A percentile compares a stretch with the other conserved stretches of the same genome.
phyloP scores from a whole-genome alignment of 2,329 filamentous ascomycete species.

The Aureobasidium namibiae region DNA sequence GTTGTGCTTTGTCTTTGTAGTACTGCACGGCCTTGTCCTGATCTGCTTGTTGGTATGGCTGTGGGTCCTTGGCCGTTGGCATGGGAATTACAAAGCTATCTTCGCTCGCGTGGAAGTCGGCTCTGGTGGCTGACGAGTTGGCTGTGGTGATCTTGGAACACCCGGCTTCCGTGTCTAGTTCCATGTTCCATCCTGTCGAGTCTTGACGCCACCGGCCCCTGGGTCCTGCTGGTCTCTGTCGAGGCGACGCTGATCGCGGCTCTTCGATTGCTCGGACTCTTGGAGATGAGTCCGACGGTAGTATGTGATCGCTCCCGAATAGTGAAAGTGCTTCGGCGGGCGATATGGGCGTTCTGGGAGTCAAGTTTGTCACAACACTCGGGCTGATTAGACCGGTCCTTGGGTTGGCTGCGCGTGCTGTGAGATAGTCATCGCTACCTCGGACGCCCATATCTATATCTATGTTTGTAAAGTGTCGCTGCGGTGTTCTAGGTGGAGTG shows the following conservation, averaged over 20 bases:
- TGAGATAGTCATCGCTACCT: slow-evolving; percentile 30
- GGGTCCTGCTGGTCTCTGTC: background rate
- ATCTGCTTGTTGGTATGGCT: slow-evolving; percentile 25
- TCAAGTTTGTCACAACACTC: slow-evolving; percentile 18
- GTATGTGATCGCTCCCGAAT: slow-evolving; percentile 11
- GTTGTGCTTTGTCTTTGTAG: slow-evolving; percentile 21
- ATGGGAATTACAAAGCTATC: slow-evolving; percentile 26
- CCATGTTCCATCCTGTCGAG: slow-evolving; percentile 18
- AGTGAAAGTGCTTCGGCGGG: slow-evolving; percentile 24
- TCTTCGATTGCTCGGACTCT: background rate
- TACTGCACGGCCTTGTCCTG: slow-evolving; percentile 26
- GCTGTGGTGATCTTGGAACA: slow-evolving; percentile 10
- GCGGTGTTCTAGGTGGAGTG: background rate
- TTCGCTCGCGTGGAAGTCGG: slow-evolving; percentile 11
- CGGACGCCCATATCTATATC: slow-evolving; percentile 23
- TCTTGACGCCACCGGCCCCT: slow-evolving; percentile 14
- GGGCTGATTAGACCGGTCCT: slow-evolving; percentile 27
- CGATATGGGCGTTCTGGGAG: slow-evolving; percentile 20
- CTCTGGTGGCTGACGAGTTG: background rate
- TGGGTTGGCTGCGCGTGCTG: slow-evolving; percentile 27
- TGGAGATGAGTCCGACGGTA: background rate
- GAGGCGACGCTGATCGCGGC: background rate
- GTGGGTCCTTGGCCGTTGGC: slow-evolving; percentile 28
- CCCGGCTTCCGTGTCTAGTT: slow-evolving; percentile 11
- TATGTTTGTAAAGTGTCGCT: background rate